These are phyloP conservation scores for Santalum album DNA, from an alignment of 164 flowering plant genomes.

Conservation along the genomic window DNA sequence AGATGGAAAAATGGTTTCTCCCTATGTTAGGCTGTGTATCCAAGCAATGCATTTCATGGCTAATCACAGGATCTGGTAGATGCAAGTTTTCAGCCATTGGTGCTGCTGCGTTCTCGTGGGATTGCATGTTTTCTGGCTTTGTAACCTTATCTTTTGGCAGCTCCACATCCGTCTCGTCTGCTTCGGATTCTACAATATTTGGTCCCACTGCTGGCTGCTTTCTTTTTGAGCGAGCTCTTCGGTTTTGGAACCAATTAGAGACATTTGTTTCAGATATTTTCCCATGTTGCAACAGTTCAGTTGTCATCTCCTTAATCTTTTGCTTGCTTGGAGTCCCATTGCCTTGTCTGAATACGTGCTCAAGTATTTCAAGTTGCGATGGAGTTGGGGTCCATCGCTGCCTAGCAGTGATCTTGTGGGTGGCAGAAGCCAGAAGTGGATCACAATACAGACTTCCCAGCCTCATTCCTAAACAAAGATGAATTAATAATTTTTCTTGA, in stretches of 20 bases:
- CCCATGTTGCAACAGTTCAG: constrained; percentile 77
- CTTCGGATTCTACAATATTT: constrained; percentile 33
- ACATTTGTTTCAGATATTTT: constrained; percentile 87
- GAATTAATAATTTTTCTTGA: too few relatives aligned
- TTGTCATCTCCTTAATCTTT: constrained; percentile 58
- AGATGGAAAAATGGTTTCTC: too few relatives aligned
- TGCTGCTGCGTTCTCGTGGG: constrained; percentile 7
- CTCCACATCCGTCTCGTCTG: constrained; percentile 16
- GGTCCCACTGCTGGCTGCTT: constrained; percentile 33
- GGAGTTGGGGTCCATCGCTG: constrained; percentile 98
- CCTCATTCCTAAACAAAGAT: constrained; percentile 54
- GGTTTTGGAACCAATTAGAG: constrained; percentile 90
- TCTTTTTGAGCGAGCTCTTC: constrained; percentile 84
- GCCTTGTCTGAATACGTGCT: constrained; percentile 81
- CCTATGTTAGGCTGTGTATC: constrained; percentile 5
- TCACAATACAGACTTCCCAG: constrained; percentile 81
- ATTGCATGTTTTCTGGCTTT: constrained; percentile 9
- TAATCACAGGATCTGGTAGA: constrained; percentile 14
- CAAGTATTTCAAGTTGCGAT: constrained; percentile 85
- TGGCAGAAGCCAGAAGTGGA: constrained; percentile 57
- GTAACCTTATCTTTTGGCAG: constrained; percentile 18
- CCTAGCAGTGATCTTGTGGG: constrained; percentile 77
- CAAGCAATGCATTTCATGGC: constrained; percentile 8
- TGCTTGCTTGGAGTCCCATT: constrained; percentile 94
- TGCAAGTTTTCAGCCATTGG: constrained; percentile 6